Percentiles rank a stretch among this genome's conserved stretches.
These are phyloP conservation scores for Cokeromyces recurvatus DNA, from an alignment of 371 early-diverging fungal species.

Conservation along the genomic window DNA sequence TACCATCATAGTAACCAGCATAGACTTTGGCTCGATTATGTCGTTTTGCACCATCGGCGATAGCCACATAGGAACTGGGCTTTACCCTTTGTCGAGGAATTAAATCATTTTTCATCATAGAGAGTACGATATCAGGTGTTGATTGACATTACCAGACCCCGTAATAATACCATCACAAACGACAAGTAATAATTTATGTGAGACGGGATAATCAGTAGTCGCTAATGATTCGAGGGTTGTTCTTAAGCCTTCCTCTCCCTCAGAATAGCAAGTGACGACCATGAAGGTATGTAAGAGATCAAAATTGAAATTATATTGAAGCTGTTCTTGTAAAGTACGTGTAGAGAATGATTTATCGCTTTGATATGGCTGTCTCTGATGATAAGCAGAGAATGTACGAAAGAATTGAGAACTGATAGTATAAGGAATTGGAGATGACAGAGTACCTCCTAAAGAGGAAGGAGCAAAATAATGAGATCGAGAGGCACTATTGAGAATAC, in stretches of 20 bases:
- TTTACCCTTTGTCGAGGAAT: slow-evolving; percentile 52
- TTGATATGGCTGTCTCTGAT: no score
- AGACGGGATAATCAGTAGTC: slow-evolving; percentile 74
- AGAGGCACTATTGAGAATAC: not conserved
- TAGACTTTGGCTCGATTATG: slow-evolving; percentile 89
- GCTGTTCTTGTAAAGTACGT: slow-evolving; percentile 6
- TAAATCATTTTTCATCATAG: slow-evolving; percentile 72
- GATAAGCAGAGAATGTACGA: no score
- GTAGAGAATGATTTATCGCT: not conserved
- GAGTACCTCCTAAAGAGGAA: not conserved
- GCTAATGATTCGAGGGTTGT: slow-evolving; percentile 88
- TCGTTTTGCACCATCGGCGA: slow-evolving; percentile 81
- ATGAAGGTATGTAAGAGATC: slow-evolving; percentile 47
- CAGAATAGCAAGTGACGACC: slow-evolving; percentile 80
- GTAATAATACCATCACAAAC: slow-evolving; percentile 79
- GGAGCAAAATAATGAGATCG: not conserved
- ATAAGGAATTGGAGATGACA: slow-evolving; percentile 8
- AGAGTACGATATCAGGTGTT: slow-evolving; percentile 66
- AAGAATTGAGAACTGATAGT: no score
- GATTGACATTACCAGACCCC: slow-evolving; percentile 65
- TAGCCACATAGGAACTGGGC: slow-evolving; percentile 76
- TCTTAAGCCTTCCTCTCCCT: slow-evolving; percentile 78
- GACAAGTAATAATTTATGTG: slow-evolving; percentile 80
- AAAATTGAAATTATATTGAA: slow-evolving; percentile 45
- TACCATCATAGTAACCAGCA: slow-evolving; percentile 72